Base-by-base conservation (phyloP, 805 yeast species). In the Ogataea trehalophila region DNA sequence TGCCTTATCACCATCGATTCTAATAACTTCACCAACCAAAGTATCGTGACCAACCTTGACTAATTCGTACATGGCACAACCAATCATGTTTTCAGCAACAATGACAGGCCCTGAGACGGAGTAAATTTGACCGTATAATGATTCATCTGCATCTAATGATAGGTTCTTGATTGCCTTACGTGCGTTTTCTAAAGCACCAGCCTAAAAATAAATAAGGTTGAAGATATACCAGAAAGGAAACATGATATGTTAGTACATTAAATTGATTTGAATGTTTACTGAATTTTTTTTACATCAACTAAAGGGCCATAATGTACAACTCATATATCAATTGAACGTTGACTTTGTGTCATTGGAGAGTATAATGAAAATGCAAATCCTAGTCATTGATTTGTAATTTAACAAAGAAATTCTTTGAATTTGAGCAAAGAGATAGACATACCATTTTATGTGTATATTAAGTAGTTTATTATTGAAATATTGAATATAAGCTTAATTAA, bases 21-120 rank as follows among this genome's bases (percentile, higher is more conserved):
- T 85, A 70, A 94, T 94, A 56, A 94, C 97, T 73, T 94, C 99
- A 68, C 99, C 99, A 42, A 94, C 98, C 67, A 94, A 80, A 69
- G 80, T 88, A 60, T 88, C 96, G 70, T 94, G 98, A 59, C 99
- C 98, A 56, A 94, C 99, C 69, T 85, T 90, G 63, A 92, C 99
- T 71, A 94, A 79, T 69, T 94, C 99, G 79, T 94, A 92, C 99
- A 94, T 94, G 61, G 98, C 97, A 81, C 97, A 89, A 54, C 99
- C 99, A 72, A 91, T 87, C 98, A 94, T 90, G 75, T 94, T 86
- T 72, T 94, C 98, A 43, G 99, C 99, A 42, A 94, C 84, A 45
- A 94, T 86, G 60, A 94, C 99, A 26, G 99, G 98, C 63, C 99
- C 99, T 18, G 98, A 91, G 43, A 94, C 97, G 33, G 97, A 89